phyloP scores from a whole-genome alignment of 352 stramenopile genomes.

The Globisporangium acanthophoron region DNA sequence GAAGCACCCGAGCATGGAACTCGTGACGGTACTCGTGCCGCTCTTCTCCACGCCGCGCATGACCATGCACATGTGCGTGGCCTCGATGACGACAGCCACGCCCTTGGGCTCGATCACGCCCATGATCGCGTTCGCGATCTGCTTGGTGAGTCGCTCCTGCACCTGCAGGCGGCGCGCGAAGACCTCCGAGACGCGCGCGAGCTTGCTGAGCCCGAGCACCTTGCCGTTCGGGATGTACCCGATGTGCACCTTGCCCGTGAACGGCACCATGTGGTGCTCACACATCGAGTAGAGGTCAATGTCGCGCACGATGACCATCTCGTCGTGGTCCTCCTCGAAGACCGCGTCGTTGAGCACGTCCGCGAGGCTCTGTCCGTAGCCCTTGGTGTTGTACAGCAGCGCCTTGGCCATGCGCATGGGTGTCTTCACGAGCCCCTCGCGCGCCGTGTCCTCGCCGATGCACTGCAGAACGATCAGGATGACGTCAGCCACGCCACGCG shows the following conservation, averaged over 20 bases:
- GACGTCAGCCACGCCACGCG: neutral
- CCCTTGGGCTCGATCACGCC: constrained; percentile 95
- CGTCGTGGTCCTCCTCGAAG: constrained; percentile 97
- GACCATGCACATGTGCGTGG: constrained; percentile 99
- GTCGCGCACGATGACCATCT: constrained; percentile 99
- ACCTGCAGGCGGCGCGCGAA: constrained; percentile 97
- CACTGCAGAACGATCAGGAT: constrained; percentile 31
- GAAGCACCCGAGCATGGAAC: constrained; percentile 96
- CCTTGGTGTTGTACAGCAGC: constrained; percentile 95
- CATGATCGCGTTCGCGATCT: constrained; percentile 98
- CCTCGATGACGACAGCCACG: constrained; percentile 98
- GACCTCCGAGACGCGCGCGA: constrained; percentile 97
- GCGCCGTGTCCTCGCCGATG: constrained; percentile 92
- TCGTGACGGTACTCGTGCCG: constrained; percentile 95
- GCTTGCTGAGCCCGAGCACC: constrained; percentile 98
- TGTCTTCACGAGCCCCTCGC: constrained; percentile 95
- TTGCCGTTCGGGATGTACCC: constrained; percentile 94
- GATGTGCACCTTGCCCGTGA: constrained; percentile 96
- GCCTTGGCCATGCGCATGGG: constrained; percentile 97
- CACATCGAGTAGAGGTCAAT: constrained; percentile 99
- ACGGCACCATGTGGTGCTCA: constrained; percentile 99
- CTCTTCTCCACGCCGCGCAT: constrained; percentile 99
- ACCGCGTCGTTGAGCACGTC: constrained; percentile 96
- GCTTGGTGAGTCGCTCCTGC: constrained; percentile 98
- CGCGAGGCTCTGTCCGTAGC: constrained; percentile 88